These are phyloP conservation scores for Brassica napus DNA, from an alignment of 345 rosid species.

Conservation along the genomic window DNA sequence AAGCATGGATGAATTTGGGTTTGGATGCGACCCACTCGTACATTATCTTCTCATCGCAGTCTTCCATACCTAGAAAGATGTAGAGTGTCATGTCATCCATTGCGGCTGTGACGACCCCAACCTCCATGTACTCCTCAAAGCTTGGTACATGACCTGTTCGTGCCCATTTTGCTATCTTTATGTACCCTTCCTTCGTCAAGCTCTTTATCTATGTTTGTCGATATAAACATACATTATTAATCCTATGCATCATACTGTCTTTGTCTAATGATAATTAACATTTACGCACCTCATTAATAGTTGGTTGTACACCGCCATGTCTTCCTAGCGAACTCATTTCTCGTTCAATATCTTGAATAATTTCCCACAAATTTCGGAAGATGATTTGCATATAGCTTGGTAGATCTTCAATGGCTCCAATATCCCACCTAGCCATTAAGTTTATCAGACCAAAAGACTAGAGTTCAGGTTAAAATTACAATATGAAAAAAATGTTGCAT, in stretches of 20 bases:
- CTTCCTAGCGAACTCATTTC: background rate
- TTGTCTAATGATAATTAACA: background rate
- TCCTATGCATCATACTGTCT: background rate
- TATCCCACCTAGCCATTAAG: background rate
- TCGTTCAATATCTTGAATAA: background rate
- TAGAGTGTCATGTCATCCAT: background rate
- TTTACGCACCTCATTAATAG: background rate
- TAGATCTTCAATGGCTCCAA: background rate
- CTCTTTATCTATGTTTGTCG: background rate
- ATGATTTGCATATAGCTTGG: background rate
- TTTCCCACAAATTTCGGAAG: background rate
- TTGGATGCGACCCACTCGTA: background rate
- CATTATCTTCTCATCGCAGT: background rate
- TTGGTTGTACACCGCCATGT: background rate
- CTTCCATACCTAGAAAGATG: constrained; percentile 7
- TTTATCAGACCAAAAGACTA: background rate
- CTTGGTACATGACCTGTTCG: constrained; percentile 14
- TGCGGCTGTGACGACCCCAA: background rate
- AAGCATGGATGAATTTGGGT: background rate
- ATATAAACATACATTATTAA: background rate
- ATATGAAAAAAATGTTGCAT: too few relatives aligned
- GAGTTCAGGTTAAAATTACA: background rate
- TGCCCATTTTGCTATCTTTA: background rate
- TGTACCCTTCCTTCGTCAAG: background rate
- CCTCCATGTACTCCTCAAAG: constrained; percentile 30